These are phyloP conservation scores for Magnusiomyces fungicola DNA, from an alignment of 1,139 yeast species.

Conservation along the genomic window DNA sequence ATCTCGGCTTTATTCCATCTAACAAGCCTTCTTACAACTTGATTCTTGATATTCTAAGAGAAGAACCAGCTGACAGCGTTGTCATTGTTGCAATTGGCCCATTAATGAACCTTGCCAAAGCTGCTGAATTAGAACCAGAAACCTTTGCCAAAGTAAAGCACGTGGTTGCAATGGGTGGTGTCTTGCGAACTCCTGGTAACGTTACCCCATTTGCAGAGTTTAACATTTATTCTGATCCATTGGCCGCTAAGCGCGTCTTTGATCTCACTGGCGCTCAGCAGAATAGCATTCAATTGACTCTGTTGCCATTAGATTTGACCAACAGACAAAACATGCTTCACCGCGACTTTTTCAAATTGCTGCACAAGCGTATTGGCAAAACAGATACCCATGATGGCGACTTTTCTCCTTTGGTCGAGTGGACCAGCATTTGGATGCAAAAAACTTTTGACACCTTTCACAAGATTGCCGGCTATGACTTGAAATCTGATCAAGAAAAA, in stretches of 20 bases:
- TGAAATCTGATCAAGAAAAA: constrained; percentile 18
- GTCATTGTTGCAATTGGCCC: constrained; percentile 38
- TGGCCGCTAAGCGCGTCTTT: constrained; percentile 36
- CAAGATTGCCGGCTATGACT: constrained; percentile 18
- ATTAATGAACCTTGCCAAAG: constrained; percentile 36
- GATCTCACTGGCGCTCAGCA: constrained; percentile 29
- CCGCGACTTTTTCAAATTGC: constrained; percentile 20
- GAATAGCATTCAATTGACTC: constrained; percentile 25
- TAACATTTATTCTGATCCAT: constrained; percentile 37
- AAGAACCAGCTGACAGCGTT: constrained; percentile 33
- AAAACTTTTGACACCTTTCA: constrained; percentile 29
- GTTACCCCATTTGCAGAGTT: constrained; percentile 39
- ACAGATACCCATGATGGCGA: not conserved
- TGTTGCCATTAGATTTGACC: constrained; percentile 38
- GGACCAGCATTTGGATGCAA: constrained; percentile 34
- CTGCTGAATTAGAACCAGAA: constrained; percentile 33
- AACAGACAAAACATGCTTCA: constrained; percentile 27
- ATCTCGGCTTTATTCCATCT: constrained; percentile 29
- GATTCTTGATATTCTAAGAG: constrained; percentile 31
- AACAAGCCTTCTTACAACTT: constrained; percentile 29
- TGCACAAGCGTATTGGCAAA: constrained; percentile 8
- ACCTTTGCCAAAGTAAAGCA: constrained; percentile 33
- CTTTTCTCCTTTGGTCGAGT: constrained; percentile 29
- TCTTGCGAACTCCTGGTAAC: constrained; percentile 34
- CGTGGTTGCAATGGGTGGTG: constrained; percentile 38